phyloP scores from a whole-genome alignment of 73 alveolate species.

The Paramecium primaurelia region DNA sequence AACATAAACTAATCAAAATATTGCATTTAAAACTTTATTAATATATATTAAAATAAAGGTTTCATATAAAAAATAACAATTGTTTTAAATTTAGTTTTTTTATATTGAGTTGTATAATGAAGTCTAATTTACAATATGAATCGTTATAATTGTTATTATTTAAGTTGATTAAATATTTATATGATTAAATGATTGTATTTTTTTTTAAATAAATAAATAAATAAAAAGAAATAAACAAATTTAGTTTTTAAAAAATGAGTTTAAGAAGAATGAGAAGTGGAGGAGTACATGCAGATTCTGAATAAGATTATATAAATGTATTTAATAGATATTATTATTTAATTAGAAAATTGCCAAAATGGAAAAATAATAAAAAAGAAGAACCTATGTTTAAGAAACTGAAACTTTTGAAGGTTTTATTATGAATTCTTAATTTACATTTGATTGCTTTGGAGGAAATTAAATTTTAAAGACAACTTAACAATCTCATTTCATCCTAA shows the following conservation, averaged over 20 bases:
- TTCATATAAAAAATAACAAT: too few species aligned
- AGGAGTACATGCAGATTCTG: slow-evolving; percentile 32
- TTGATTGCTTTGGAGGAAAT: background rate
- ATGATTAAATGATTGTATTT: background rate
- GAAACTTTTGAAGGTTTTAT: background rate
- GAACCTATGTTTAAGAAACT: background rate
- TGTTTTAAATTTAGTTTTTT: background rate
- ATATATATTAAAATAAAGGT: too few species aligned
- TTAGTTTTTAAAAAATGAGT: background rate
- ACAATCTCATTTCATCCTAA: background rate
- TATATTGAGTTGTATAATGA: background rate
- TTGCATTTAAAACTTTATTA: too few species aligned
- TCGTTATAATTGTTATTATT: background rate
- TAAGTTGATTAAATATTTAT: background rate
- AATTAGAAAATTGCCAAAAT: background rate
- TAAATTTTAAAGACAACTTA: background rate
- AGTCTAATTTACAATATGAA: background rate
- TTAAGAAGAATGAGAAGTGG: slow-evolving; percentile 17
- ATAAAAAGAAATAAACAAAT: background rate
- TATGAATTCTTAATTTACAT: background rate
- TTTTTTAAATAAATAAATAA: background rate
- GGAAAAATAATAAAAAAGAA: background rate
- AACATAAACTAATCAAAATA: too few species aligned
- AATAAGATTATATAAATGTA: background rate
- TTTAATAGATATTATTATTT: background rate